phyloP scores from a whole-genome alignment of 768 basidiomycete species.

The Daedaleopsis sinensis region DNA sequence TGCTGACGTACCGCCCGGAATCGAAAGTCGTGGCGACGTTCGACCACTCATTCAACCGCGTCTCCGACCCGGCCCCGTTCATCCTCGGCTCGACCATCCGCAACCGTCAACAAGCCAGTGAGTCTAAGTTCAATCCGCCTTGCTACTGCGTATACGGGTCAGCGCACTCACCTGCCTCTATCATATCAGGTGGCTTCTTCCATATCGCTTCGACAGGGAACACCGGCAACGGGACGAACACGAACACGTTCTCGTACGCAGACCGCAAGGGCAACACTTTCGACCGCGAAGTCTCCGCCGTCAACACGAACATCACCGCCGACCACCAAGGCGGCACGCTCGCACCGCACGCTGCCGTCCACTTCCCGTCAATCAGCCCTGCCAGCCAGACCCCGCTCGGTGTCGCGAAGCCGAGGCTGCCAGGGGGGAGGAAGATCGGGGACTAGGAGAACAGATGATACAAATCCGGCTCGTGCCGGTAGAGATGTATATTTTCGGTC shows the following conservation, averaged over 20 bases:
- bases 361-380: conserved; percentile 9
- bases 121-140: too few species aligned
- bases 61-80: conserved; percentile 59
- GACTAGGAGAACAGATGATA: not conserved
- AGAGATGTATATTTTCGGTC: conserved; percentile 7
- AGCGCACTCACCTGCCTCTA: not conserved
- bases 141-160: not conserved
- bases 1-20: conserved; percentile 26
- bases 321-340: conserved; percentile 60
- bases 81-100: conserved; percentile 58
- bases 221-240: conserved; percentile 68
- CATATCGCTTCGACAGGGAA: conserved; percentile 47
- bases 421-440: conserved; percentile 35
- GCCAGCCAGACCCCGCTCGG: not conserved
- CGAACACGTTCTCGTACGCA: conserved; percentile 65
- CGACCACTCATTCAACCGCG: conserved; percentile 72
- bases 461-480: not conserved
- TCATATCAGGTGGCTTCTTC: conserved; percentile 53
- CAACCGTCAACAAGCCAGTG: conserved; percentile 63
- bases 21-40: conserved; percentile 51
- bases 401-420: conserved; percentile 36
- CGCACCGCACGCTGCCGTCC: conserved; percentile 22
- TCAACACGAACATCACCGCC: conserved; percentile 60
- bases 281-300: conserved; percentile 59
- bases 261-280: conserved; percentile 67